phyloP scores from a whole-genome alignment of 1,139 yeast species.

The Yamadazyma diddensiae region DNA sequence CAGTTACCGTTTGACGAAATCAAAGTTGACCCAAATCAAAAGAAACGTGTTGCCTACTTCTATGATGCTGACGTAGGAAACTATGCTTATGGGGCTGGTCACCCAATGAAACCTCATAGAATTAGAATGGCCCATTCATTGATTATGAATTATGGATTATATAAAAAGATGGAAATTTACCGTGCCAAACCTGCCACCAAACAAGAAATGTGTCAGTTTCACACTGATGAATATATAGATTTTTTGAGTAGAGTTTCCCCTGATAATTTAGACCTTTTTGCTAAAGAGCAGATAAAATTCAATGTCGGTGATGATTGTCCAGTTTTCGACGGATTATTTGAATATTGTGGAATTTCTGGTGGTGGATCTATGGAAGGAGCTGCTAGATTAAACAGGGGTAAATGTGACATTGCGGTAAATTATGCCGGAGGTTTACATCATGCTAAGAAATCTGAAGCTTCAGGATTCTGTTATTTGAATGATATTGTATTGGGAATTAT shows the following conservation, averaged over 20 bases:
- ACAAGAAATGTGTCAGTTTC: conserved; percentile 98
- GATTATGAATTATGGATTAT: conserved; percentile 95
- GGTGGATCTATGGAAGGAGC: conserved; percentile 95
- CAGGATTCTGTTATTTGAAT: conserved; percentile 93
- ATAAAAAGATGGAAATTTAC: conserved; percentile 95
- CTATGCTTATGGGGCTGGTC: conserved; percentile 97
- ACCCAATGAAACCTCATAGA: conserved; percentile 98
- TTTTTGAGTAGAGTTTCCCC: conserved; percentile 92
- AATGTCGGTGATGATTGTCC: conserved; percentile 99
- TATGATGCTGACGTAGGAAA: conserved; percentile 86
- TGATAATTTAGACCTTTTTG: conserved; percentile 86
- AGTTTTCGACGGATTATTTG: conserved; percentile 91
- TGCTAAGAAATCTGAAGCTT: conserved; percentile 91
- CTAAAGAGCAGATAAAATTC: conserved; percentile 90
- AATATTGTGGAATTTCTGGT: conserved; percentile 80
- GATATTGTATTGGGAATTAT: conserved; percentile 89
- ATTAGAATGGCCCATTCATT: conserved; percentile 98
- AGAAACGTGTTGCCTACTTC: conserved; percentile 46
- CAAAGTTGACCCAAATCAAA: conserved; percentile 38
- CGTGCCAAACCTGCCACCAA: conserved; percentile 97
- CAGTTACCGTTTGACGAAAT: conserved; percentile 48
- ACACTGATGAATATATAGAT: conserved; percentile 95
- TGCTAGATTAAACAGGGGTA: conserved; percentile 75
- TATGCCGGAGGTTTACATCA: conserved; percentile 98
- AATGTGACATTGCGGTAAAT: conserved; percentile 92